Evolutionary conservation across 768 basidiomycete genomes (phyloP), one percentile per base, ranked within the genome.

Genomic region (Agrocybe praecox): DNA sequence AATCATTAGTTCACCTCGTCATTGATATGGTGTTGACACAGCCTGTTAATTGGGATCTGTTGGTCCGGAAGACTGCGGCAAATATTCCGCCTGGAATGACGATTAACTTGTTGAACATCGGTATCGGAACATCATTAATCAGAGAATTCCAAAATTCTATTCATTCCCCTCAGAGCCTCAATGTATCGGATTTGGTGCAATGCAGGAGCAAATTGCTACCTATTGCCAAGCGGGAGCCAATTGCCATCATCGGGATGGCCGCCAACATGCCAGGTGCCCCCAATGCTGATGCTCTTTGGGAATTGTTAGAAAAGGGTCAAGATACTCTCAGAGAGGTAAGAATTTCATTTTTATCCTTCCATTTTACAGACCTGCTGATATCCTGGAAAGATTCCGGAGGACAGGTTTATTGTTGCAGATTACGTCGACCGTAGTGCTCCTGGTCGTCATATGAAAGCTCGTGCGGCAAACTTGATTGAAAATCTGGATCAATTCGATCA

Each of bases 201-300:
- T 29, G 19, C 44, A 24, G 12, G 5, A 14, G 42, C 8, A 29
- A 29, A 29, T 18, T 24, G 14, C 44, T 26, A 9, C 34, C 21
- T 1, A 46, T 26, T 11, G 32, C 52, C 49, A 64, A 66, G 40
- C 62, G 65, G 26, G 67, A 83, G 46, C 79, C 84, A 2, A 82
- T 91, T 47, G 90, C 89, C 0, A 82, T 90, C 54, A 73, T 90
- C 47, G 90, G 89, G 9, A 89, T 90, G 87, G 84, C 87, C 1
- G 76, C 84, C 42, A 81, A 78, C 48, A 72, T 80, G 72, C 80
- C 80, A n/a, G 83, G 86, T 2, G 86, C 87, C 2, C 60, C 70
- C 1, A 74, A 78, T 62, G 60, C 71, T 2, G 67, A 71, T 7
- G 69, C 78, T 52, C 72, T 91, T 2, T 90, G 89, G 89, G 70